Conservation (phyloP, 176 grass and related monocot species). For the Raddia guianensis region DNA sequence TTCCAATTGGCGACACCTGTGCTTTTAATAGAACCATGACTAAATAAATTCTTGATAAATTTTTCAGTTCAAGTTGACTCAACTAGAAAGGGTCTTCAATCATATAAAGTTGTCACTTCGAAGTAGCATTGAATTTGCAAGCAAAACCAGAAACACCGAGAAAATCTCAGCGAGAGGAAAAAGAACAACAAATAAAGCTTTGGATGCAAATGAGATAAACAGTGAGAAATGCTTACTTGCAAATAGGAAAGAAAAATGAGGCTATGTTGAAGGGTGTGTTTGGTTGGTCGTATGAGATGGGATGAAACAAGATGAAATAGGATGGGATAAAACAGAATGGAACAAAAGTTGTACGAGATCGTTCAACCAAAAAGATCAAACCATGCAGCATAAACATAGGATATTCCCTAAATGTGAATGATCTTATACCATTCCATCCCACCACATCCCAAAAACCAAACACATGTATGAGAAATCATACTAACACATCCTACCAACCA, state of each 20-base stretch:
- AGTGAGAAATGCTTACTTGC: background rate
- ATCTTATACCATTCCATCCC: too few relatives aligned
- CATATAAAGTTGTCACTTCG: background rate
- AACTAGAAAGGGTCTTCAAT: conserved; percentile 20
- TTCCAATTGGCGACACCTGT: background rate
- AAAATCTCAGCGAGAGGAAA: conserved; percentile 13
- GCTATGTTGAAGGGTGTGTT: background rate
- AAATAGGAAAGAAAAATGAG: background rate
- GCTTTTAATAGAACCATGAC: conserved; percentile 23
- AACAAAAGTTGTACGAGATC: too few relatives aligned
- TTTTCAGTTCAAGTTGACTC: conserved; percentile 21
- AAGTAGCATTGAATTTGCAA: conserved; percentile 12
- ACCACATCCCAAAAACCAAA: too few relatives aligned
- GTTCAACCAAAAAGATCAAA: too few relatives aligned
- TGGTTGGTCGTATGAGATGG: too few relatives aligned
- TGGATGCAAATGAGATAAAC: conserved; percentile 18
- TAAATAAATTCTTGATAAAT: conserved; percentile 13
- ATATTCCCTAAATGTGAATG: too few relatives aligned
- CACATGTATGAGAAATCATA: too few relatives aligned
- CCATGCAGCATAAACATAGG: too few relatives aligned
- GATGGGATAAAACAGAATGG: too few relatives aligned
- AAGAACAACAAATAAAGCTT: background rate
- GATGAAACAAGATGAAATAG: too few relatives aligned
- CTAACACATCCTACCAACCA: too few relatives aligned
- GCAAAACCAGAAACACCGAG: background rate